Evolutionary conservation across 164 flowering plant genomes (phyloP).

Genomic region (Hamamelis virginiana): DNA sequence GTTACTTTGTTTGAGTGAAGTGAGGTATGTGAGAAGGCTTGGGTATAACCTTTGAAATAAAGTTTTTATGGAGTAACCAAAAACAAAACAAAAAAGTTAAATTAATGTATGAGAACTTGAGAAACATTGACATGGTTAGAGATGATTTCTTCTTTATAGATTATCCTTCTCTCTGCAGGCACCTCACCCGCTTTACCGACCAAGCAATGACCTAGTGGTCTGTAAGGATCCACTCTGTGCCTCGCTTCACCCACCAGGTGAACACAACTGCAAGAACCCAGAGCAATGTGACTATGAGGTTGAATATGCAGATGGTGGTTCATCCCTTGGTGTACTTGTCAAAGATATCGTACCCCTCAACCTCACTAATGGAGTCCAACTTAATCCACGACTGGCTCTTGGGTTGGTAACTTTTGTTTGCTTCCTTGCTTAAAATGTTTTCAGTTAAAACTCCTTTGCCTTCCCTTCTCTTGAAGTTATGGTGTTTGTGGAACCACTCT

Average conservation of each 20-base stretch:
- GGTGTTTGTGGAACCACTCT: background rate
- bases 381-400: constrained; percentile 51
- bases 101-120: background rate
- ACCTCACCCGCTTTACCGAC: constrained; percentile 75
- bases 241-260: constrained; percentile 40
- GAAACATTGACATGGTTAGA: background rate
- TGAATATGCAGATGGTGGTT: constrained; percentile 86
- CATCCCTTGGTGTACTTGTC: constrained; percentile 82
- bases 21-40: too few relatives aligned
- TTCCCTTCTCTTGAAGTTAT: background rate
- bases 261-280: constrained; percentile 46
- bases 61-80: too few relatives aligned
- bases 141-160: background rate
- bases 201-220: constrained; percentile 55
- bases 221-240: constrained; percentile 72
- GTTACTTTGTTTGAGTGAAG: too few relatives aligned
- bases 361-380: constrained; percentile 45
- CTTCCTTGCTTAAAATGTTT: background rate
- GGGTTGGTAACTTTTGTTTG: constrained; percentile 46
- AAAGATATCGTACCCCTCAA: constrained; percentile 55
- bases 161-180: constrained; percentile 36
- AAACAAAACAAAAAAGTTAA: too few relatives aligned
- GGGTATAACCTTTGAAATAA: too few relatives aligned
- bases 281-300: constrained; percentile 90
- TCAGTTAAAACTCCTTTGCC: background rate